These are phyloP conservation scores for Plectranthus barbatus DNA, from an alignment of 257 asterid species.

Conservation along the genomic window DNA sequence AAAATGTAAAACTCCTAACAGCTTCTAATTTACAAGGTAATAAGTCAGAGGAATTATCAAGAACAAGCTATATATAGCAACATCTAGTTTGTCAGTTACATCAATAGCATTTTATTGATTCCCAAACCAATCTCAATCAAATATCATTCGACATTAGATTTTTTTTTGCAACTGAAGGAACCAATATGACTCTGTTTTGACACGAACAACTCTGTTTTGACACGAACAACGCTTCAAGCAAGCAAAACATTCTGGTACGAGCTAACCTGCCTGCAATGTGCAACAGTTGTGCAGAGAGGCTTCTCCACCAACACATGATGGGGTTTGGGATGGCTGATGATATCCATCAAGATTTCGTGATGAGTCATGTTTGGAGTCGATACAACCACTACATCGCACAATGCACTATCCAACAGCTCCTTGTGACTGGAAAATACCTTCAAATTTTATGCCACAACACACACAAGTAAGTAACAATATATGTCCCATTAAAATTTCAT, in stretches of 20 bases:
- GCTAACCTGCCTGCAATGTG: conserved; percentile 66
- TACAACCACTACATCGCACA: conserved; percentile 72
- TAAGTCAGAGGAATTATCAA: neutral
- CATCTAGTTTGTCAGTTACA: too few species aligned
- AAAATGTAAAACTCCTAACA: neutral
- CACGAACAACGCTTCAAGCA: neutral
- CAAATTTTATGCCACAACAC: conserved; percentile 3
- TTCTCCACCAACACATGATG: conserved; percentile 94
- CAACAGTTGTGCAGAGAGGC: conserved; percentile 84
- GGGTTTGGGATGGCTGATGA: conserved; percentile 52
- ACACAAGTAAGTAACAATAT: neutral
- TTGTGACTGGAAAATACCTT: conserved; percentile 67
- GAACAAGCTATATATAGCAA: neutral
- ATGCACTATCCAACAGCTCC: conserved; percentile 61
- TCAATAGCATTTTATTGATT: too few species aligned
- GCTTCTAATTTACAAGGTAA: neutral
- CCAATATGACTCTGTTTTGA: neutral
- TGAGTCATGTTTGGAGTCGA: conserved; percentile 96
- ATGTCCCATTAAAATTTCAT: neutral
- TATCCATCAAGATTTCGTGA: conserved; percentile 77
- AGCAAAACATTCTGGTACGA: neutral
- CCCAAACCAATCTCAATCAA: neutral
- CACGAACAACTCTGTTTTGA: neutral
- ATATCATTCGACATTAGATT: neutral
- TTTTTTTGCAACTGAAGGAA: neutral